These are phyloP conservation scores for Hondaea fermentalgiana DNA, from an alignment of 108 stramenopile genomes.

Conservation along the genomic window DNA sequence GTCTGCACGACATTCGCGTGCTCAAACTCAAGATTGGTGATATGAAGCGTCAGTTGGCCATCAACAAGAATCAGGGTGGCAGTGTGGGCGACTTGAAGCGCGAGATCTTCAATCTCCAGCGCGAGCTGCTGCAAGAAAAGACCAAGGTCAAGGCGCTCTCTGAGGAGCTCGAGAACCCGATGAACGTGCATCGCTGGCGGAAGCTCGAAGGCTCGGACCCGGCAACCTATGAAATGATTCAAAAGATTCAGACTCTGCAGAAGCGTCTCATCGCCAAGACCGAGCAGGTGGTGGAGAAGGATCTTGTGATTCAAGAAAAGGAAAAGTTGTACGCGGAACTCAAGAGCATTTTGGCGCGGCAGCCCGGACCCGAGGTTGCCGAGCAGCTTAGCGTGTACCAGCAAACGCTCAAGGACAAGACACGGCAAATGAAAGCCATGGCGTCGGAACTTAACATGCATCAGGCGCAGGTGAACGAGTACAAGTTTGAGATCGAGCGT, in stretches of 20 bases:
- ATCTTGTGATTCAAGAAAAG: constrained; percentile 65
- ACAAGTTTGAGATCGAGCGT: constrained; percentile 65
- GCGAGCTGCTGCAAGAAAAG: constrained; percentile 67
- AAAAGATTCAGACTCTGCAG: constrained; percentile 70
- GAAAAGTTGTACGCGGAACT: constrained; percentile 63
- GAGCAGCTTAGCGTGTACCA: constrained; percentile 65
- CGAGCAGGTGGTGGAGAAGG: constrained; percentile 66
- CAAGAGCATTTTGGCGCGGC: constrained; percentile 59
- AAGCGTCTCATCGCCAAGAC: constrained; percentile 63
- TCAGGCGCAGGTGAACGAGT: constrained; percentile 70
- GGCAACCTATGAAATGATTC: constrained; percentile 70
- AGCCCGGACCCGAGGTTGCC: constrained; percentile 69
- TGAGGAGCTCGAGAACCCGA: constrained; percentile 74
- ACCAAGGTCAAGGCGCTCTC: constrained; percentile 63
- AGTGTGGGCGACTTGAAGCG: constrained; percentile 49
- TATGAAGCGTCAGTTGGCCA: constrained; percentile 52
- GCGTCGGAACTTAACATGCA: constrained; percentile 75
- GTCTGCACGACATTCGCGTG: constrained; percentile 60
- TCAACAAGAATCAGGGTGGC: constrained; percentile 38
- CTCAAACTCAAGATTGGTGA: constrained; percentile 64
- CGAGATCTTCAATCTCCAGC: constrained; percentile 53
- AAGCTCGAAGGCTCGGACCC: constrained; percentile 73
- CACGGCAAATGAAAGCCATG: constrained; percentile 70
- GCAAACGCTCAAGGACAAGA: constrained; percentile 65
- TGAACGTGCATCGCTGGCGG: constrained; percentile 77